Percentiles rank a stretch among this genome's conserved stretches.
Evolutionary conservation across 345 rosid species (phyloP).

Genomic region (Salix koriyanagi): DNA sequence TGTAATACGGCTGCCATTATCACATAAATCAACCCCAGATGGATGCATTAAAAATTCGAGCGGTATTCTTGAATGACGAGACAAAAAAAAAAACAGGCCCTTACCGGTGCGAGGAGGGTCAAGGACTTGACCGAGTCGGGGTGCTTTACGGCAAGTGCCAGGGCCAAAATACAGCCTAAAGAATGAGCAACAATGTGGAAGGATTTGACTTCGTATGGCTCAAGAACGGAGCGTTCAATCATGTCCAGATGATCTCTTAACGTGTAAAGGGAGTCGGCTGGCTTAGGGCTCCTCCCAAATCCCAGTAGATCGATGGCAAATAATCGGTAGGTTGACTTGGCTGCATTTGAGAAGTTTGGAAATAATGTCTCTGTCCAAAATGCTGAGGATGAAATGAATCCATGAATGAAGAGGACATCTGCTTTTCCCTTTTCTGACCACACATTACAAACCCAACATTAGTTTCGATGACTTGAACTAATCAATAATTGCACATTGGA

Average conservation of each 20-base stretch:
- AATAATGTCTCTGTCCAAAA: conserved; percentile 97
- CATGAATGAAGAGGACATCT: conserved; percentile 88
- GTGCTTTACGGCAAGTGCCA: conserved; percentile 81
- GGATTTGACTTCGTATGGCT: conserved; percentile 56
- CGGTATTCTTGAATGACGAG: neutral
- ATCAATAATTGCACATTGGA: neutral
- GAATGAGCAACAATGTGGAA: conserved; percentile 98
- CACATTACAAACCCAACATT: neutral
- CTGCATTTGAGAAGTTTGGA: conserved; percentile 69
- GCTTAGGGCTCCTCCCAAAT: conserved; percentile 95
- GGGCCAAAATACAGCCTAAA: conserved; percentile 94
- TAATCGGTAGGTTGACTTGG: conserved; percentile 65
- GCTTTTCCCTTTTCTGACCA: conserved; percentile 50
- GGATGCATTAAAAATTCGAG: neutral
- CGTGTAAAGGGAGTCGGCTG: conserved; percentile 83
- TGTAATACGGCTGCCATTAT: conserved; percentile 69
- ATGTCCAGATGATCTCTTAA: conserved; percentile 82
- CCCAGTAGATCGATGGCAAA: conserved; percentile 85
- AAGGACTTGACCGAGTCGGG: conserved; percentile 77
- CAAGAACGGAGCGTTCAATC: conserved; percentile 58
- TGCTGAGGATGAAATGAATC: conserved; percentile 95
- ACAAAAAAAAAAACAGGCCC: neutral
- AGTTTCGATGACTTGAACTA: no score
- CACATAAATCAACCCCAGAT: neutral
- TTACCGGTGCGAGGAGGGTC: conserved; percentile 86